Percentiles rank a stretch among this genome's conserved stretches.
Conservation (phyloP, 768 basidiomycete species). For the Russula sp. region DNA sequence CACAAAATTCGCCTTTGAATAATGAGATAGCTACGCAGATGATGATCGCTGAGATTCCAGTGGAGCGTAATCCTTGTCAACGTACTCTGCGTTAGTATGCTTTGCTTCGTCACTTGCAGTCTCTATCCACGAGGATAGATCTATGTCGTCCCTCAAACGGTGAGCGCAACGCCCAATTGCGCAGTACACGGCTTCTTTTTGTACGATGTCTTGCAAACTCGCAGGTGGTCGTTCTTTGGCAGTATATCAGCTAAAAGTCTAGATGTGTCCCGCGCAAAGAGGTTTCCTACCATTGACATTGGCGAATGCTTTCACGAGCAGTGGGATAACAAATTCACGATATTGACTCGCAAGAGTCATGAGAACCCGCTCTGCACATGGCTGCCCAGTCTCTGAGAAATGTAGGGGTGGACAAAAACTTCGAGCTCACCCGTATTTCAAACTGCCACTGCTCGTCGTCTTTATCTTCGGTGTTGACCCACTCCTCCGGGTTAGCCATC, state of each 20-base stretch:
- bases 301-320: slow-evolving; percentile 55
- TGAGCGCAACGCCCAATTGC: slow-evolving; percentile 78
- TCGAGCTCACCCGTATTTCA: slow-evolving; percentile 64
- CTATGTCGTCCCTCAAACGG: slow-evolving; percentile 54
- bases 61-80: neutral
- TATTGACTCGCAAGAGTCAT: slow-evolving; percentile 73
- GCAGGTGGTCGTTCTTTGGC: slow-evolving; percentile 39
- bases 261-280: neutral
- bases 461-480: slow-evolving; percentile 84
- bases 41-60: neutral
- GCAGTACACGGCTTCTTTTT: slow-evolving; percentile 85
- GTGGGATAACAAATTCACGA: slow-evolving; percentile 57
- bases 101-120: slow-evolving; percentile 52
- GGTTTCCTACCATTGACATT: slow-evolving; percentile 50
- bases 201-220: slow-evolving; percentile 56
- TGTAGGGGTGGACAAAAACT: slow-evolving; percentile 26
- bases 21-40: slow-evolving; percentile 64
- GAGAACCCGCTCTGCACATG: slow-evolving; percentile 90
- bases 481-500: slow-evolving; percentile 89
- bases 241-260: neutral
- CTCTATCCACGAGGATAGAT: slow-evolving; percentile 66
- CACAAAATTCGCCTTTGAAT: slow-evolving; percentile 94
- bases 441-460: slow-evolving; percentile 92
- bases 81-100: slow-evolving; percentile 54
- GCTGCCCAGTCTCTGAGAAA: slow-evolving; percentile 39